Evolutionary conservation across 805 yeast species (phyloP), one percentile per base, ranked within the genome.

Genomic region (Clavispora asparagi): DNA sequence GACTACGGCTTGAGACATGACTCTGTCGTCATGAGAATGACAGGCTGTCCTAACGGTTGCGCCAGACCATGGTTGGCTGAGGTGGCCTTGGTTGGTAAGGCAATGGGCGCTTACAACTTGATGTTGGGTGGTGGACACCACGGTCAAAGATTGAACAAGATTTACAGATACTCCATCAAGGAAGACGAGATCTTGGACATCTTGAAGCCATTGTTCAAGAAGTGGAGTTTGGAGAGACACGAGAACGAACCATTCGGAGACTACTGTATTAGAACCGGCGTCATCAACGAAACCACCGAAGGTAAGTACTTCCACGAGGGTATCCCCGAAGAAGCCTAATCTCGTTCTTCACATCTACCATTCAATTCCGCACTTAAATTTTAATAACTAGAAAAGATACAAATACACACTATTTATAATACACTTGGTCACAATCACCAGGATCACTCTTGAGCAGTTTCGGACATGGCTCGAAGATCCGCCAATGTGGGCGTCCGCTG

Each of bases 51-150:
- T 45, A 92, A 92, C 66, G 98, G 98, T 56, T 92, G 98, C 75
- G 94, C 98, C 23, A 83, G 98, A 67, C 98, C 98, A 27, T 92
- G 97, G 97, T 71, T 92, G 43, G 98, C 97, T 5, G 98, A 92
- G 67, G 82, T 92, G 48, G 98, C 97, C 0, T 76, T 90, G 49
- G 95, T 92, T 47, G 98, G 98, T 65, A 92, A 92, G 66, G 97
- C 98, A 0, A 82, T 78, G 53, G 96, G 95, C 43, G 90, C 95
- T 14, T 92, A 92, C 70, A 92, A 92, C 68, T 77, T 92, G 68
- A 77, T 91, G 88, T 76, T 92, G 55, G 98, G 98, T 57, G 98
- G 98, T 63, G 96, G 97, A 35, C 91, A 85, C 68, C 85, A 85
- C 60, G 98, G 98, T 50, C 86, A 90, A 67, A 81, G 98, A 64